Evolutionary conservation across 805 yeast species (phyloP), one percentile per base, ranked within the genome.

Genomic region (Hanseniaspora occidentalis): DNA sequence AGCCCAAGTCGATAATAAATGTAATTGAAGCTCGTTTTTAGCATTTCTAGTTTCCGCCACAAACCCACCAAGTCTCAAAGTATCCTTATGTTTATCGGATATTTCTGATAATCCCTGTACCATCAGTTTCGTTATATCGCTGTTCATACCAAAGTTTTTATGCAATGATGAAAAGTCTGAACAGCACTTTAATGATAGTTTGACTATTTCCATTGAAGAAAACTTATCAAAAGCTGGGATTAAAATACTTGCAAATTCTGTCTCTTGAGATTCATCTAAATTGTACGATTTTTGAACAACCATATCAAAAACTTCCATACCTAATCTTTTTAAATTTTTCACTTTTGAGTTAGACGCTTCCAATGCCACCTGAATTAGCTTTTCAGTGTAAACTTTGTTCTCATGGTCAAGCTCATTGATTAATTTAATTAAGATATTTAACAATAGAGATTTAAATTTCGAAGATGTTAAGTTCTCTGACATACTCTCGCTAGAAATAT

Each of bases 231-330:
- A 89, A 9, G 94, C 84, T 0, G 96, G 95, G 37, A 85, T 72
- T 42, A 89, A 66, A 0, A 97, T 94, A 43, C 95, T 79, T 8
- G 84, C 79, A 8, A 92, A 84, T 50, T 85, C 96, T 0, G 97
- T 97, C 51, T 92, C 96, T 52, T 83, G 95, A 0, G 89, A 85
- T 53, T 83, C 95, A 9, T 65, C 70, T 37, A 76, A 58, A 20
- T 69, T 67, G 1, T 85, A 77, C 57, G 74, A 81, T 1, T 71
- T 61, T 7, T 65, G 68, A 23, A 92, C 64, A 2, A 83, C 66
- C 35, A 72, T 71, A 41, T 78, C 79, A 21, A 92, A 64, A 5
- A 89, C 61, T 13, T 65, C 64, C 23, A 89, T 63, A 1, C 96
- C 95, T 18, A 69, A 54, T 4, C 77, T 53, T 47, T 84, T 75